A percentile compares a stretch with the other conserved stretches of the same genome.
These are phyloP conservation scores for Tolypocladium pustulatum DNA, from an alignment of 2,329 filamentous ascomycete species.

Conservation along the genomic window DNA sequence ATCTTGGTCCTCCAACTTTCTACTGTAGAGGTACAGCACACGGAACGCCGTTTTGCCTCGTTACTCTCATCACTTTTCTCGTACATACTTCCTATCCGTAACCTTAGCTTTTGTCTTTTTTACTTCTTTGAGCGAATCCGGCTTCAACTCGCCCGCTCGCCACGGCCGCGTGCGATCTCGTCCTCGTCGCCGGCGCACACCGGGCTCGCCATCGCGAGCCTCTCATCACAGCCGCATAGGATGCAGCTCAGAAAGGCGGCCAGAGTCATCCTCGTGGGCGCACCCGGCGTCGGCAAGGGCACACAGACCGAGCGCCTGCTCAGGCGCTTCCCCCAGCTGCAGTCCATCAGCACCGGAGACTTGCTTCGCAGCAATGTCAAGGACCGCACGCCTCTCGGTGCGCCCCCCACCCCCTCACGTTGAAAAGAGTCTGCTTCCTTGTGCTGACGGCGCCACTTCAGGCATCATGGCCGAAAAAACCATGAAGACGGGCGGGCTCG, in stretches of 20 bases:
- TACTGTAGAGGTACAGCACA: not conserved
- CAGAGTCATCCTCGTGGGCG: constrained; percentile 87
- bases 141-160: not conserved
- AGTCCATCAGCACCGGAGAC: constrained; percentile 89
- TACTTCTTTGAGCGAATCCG: not conserved
- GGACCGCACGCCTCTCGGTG: constrained; percentile 75
- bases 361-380: constrained; percentile 88
- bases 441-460: constrained; percentile 23
- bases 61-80: not conserved
- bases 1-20: not conserved
- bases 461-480: constrained; percentile 83
- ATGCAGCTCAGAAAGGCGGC: constrained; percentile 72
- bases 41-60: not conserved
- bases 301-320: constrained; percentile 89
- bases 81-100: not conserved
- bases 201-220: not conserved
- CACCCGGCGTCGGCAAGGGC: constrained; percentile 94
- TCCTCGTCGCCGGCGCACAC: not conserved
- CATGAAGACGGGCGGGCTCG: constrained; percentile 82
- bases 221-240: constrained; percentile 9
- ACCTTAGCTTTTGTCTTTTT: not conserved
- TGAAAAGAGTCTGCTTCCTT: not conserved
- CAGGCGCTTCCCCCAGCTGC: constrained; percentile 75
- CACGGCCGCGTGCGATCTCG: not conserved
- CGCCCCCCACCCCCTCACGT: not conserved